These are phyloP conservation scores for Pythium plurisporium DNA, from an alignment of 352 stramenopile species.

Conservation along the genomic window DNA sequence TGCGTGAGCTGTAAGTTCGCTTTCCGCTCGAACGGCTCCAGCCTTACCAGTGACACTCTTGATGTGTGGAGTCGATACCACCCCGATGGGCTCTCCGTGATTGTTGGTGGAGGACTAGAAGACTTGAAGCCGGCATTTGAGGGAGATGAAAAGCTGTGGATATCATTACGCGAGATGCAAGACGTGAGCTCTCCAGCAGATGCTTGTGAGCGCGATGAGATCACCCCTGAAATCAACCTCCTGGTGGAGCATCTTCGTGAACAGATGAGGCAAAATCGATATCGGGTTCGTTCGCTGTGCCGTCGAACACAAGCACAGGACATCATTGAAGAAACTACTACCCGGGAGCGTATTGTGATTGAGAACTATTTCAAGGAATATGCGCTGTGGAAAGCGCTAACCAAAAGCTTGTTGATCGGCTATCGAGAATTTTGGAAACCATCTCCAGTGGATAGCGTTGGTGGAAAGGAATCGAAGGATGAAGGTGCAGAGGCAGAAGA, in stretches of 20 bases:
- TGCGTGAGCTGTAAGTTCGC: constrained; percentile 13
- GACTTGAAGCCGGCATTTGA: constrained; percentile 36
- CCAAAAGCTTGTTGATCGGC: constrained; percentile 58
- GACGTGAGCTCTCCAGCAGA: neutral
- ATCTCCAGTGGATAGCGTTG: constrained; percentile 7
- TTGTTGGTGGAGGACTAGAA: constrained; percentile 42
- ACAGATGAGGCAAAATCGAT: constrained; percentile 71
- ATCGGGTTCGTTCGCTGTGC: constrained; percentile 43
- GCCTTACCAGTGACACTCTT: neutral
- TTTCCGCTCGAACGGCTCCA: constrained; percentile 5
- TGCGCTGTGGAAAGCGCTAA: constrained; percentile 70
- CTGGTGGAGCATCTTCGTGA: constrained; percentile 73
- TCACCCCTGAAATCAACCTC: constrained; percentile 72
- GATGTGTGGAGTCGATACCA: constrained; percentile 55
- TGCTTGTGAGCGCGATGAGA: constrained; percentile 38
- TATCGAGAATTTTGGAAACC: constrained; percentile 37
- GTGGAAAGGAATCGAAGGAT: constrained; percentile 7
- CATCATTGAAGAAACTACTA: constrained; percentile 23
- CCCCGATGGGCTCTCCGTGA: constrained; percentile 48
- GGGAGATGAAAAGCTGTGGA: constrained; percentile 36
- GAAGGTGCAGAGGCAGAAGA: constrained; percentile 25
- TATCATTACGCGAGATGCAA: constrained; percentile 48
- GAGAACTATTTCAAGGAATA: constrained; percentile 78
- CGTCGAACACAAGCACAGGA: constrained; percentile 41
- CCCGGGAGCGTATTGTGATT: constrained; percentile 22